Evolutionary conservation across 78 protist species (phyloP).

Genomic region (Dictyostelium brefeldianum): DNA sequence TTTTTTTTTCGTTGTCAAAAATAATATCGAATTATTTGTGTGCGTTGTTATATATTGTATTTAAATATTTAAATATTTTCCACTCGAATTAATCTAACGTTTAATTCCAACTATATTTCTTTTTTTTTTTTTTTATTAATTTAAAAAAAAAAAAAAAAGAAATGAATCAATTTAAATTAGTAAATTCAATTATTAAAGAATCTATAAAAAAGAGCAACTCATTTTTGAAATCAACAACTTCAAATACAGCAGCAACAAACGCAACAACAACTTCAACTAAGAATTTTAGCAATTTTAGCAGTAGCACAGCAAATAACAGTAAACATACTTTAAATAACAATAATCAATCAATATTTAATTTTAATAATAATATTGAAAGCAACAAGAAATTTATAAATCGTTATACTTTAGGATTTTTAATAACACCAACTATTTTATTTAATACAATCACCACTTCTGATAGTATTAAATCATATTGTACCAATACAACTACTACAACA

Average conservation of each 20-base stretch:
- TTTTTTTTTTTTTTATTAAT: too few relatives aligned
- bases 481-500: neutral
- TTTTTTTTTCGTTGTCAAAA: too few relatives aligned
- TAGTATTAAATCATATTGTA: neutral
- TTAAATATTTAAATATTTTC: too few relatives aligned
- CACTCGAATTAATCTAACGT: too few relatives aligned
- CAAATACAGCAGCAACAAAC: neutral
- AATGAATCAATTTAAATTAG: slow-evolving; percentile 30
- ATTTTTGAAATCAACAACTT: neutral
- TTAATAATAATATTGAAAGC: neutral
- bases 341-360: neutral
- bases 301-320: neutral
- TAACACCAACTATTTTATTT: slow-evolving; percentile 49
- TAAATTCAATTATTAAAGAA: slow-evolving; percentile 5
- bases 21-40: too few relatives aligned
- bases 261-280: neutral
- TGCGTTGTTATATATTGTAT: too few relatives aligned
- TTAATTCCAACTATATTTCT: neutral
- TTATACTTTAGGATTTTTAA: slow-evolving; percentile 24
- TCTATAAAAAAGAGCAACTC: neutral
- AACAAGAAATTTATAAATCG: neutral
- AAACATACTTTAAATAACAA: neutral
- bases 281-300: neutral
- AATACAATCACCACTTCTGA: neutral
- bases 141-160: slow-evolving; percentile 6